Conservation (phyloP, 2,329 filamentous ascomycete species). For the Aspergillus piperis region DNA sequence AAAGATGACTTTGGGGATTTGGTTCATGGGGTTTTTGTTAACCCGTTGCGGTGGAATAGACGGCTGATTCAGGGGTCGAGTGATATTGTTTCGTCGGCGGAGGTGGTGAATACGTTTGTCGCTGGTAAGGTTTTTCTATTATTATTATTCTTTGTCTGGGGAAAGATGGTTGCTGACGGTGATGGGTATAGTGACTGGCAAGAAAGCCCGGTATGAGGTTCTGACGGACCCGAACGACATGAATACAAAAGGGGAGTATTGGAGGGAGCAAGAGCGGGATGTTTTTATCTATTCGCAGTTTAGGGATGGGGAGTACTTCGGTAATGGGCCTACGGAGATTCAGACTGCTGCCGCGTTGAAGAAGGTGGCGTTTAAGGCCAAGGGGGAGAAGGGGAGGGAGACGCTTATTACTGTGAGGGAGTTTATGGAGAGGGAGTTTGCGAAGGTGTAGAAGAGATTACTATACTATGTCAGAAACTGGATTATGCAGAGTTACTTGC, state of each 20-base stretch:
- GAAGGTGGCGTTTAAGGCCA: conserved; percentile 7
- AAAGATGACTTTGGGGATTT: conserved; percentile 49
- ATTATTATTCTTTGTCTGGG: too few species aligned
- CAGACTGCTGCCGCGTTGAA: conserved; percentile 29
- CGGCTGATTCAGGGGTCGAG: conserved; percentile 44
- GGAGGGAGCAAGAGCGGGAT: conserved; percentile 28
- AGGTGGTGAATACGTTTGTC: conserved; percentile 36
- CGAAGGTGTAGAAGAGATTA: neutral
- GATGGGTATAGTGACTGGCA: neutral
- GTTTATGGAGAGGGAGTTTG: conserved; percentile 1
- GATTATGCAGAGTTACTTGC: too few species aligned
- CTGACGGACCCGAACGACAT: conserved; percentile 23
- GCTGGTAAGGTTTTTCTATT: conserved; percentile 39
- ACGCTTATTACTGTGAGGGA: neutral
- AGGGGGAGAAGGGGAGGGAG: neutral
- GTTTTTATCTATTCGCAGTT: conserved; percentile 42
- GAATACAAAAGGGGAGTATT: conserved; percentile 33
- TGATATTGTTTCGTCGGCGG: conserved; percentile 32
- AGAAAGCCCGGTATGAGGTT: neutral
- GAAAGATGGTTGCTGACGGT: neutral
- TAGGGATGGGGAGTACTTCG: conserved; percentile 38
- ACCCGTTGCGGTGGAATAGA: conserved; percentile 41
- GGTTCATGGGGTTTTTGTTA: conserved; percentile 48
- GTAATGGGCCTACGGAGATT: conserved; percentile 28
- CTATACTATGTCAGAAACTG: too few species aligned